Percentiles rank a stretch among this genome's conserved stretches.
phyloP scores from a whole-genome alignment of 306 rosid species.

The Lathyrus tuberosus region DNA sequence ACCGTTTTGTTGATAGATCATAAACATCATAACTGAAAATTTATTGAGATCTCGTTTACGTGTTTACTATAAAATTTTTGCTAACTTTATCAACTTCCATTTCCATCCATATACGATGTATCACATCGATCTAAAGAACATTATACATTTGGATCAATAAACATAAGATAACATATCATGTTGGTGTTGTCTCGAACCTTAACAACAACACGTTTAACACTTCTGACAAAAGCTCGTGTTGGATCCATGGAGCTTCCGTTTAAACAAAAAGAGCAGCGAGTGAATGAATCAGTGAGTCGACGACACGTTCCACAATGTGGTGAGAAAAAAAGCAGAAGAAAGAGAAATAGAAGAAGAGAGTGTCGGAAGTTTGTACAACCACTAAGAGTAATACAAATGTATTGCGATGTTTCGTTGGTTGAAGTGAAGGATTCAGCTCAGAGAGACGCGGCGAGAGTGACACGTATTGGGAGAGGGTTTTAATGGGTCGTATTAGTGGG shows the following conservation, averaged over 20 bases:
- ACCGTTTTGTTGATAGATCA: background rate
- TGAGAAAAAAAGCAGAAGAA: background rate
- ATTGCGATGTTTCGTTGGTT: constrained; percentile 1
- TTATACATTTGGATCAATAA: background rate
- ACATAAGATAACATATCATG: background rate
- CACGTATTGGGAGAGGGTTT: background rate
- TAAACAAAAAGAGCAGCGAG: background rate
- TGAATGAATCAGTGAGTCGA: background rate
- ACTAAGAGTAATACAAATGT: constrained; percentile 16
- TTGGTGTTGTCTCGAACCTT: constrained; percentile 35
- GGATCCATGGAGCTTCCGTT: constrained; percentile 45
- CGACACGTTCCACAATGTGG: constrained; percentile 13
- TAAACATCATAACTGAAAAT: background rate
- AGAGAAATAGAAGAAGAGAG: background rate
- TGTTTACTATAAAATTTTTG: background rate
- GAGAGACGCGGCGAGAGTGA: constrained; percentile 22
- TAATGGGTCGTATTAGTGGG: background rate
- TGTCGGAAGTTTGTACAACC: background rate
- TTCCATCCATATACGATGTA: background rate
- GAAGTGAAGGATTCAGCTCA: background rate
- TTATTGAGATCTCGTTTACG: background rate
- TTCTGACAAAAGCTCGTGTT: constrained; percentile 48
- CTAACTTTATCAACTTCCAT: background rate
- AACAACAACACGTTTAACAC: constrained; percentile 54
- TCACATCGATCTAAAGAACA: constrained; percentile 15